phyloP scores from a whole-genome alignment of 345 rosid genomes.

The sweet orange (Citrus sinensis) region DVS_A1.0 CM039163.1:43927501-43928000 shows the following conservation, averaged over 20 bases:
- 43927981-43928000: conserved; percentile 68
- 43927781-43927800: conserved; percentile 48
- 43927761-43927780: conserved; percentile 37
- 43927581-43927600: conserved; percentile 7
- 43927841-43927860: conserved; percentile 16
- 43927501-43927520: too few relatives aligned
- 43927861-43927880: conserved; percentile 3
- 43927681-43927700: conserved; percentile 66
- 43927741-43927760: conserved; percentile 42
- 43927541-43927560: conserved; percentile 12
- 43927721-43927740: conserved; percentile 49
- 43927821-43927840: conserved; percentile 55
- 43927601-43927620: conserved; percentile 24
- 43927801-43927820: conserved; percentile 56
- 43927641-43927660: conserved; percentile 58
- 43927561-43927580: conserved; percentile 8
- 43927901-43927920: neutral
- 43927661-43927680: conserved; percentile 44
- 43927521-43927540: too few relatives aligned
- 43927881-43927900: neutral
- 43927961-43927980: conserved; percentile 72
- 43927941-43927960: conserved; percentile 13
- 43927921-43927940: neutral
- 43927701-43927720: conserved; percentile 68
- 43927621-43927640: conserved; percentile 53